phyloP scores from a whole-genome alignment of 805 yeast genomes.

The Kluyveromyces nonfermentans region DNA sequence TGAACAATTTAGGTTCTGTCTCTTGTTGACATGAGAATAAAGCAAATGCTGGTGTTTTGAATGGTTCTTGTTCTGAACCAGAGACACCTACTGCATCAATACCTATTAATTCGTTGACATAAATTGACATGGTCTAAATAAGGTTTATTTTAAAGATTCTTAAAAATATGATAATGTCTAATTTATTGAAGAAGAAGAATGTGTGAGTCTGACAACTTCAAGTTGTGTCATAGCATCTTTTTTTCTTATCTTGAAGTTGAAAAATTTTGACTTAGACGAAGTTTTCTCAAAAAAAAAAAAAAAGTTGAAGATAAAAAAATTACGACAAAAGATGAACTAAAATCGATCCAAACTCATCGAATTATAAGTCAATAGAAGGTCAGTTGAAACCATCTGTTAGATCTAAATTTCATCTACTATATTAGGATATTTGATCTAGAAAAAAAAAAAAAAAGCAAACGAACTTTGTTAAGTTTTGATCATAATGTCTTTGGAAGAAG shows the following conservation, averaged over 20 bases:
- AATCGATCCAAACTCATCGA: too few species aligned
- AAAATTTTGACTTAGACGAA: background rate
- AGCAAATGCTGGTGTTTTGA: slow-evolving; percentile 78
- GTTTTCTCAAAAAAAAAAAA: background rate
- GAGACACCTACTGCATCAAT: slow-evolving; percentile 45
- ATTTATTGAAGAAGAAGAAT: too few species aligned
- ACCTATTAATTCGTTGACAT: slow-evolving; percentile 70
- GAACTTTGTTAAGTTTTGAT: background rate
- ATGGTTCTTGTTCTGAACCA: slow-evolving; percentile 68
- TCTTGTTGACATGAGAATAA: slow-evolving; percentile 35
- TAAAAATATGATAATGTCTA: too few species aligned
- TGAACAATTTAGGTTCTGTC: slow-evolving; percentile 39
- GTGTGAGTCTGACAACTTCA: too few species aligned
- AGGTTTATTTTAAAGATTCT: too few species aligned
- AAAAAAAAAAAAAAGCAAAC: too few species aligned
- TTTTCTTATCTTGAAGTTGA: background rate
- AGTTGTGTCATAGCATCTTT: background rate
- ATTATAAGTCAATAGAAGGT: too few species aligned
- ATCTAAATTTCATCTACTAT: too few species aligned
- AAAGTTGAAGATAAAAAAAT: background rate
- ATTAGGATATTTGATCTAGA: too few species aligned
- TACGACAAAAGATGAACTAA: too few species aligned
- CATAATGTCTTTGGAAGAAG: slow-evolving; percentile 56
- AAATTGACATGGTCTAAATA: slow-evolving; percentile 31
- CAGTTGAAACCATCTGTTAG: background rate